Conservation (phyloP, 163 green algal genomes). For the Scenedesmus sp. region DNA sequence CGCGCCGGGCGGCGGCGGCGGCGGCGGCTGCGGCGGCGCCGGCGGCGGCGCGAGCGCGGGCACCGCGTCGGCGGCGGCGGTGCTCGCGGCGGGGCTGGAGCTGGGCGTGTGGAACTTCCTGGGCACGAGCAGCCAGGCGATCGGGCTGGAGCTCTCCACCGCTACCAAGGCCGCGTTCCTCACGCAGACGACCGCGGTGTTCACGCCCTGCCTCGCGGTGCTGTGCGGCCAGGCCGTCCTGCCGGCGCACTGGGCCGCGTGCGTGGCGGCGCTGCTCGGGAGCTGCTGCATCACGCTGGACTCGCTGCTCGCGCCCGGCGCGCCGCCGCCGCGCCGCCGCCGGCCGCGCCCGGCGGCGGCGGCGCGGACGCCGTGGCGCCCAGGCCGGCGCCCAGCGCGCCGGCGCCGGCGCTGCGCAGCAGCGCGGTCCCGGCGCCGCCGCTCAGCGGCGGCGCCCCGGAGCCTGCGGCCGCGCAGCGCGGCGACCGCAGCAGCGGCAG, state of each 20-base stretch:
- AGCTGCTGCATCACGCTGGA: constrained; percentile 51
- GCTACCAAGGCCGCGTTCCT: constrained; percentile 64
- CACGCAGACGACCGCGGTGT: constrained; percentile 57
- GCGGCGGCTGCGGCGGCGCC: neutral
- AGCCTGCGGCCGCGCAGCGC: neutral
- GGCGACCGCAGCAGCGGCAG: constrained; percentile 1
- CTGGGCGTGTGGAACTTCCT: constrained; percentile 62
- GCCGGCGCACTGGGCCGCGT: constrained; percentile 36
- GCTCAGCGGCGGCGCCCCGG: no score
- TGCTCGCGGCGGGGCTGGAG: constrained; percentile 44
- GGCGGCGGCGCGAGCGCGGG: no score
- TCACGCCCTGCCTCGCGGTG: constrained; percentile 57
- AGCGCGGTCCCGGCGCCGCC: no score
- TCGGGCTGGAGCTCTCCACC: constrained; percentile 59
- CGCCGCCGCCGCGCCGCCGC: neutral
- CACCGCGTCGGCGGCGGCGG: constrained; percentile 14
- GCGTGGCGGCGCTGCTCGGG: constrained; percentile 38
- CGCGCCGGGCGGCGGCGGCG: no score
- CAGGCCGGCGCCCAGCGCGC: no score
- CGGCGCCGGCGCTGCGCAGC: no score
- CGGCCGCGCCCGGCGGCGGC: neutral
- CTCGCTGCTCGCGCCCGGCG: constrained; percentile 1
- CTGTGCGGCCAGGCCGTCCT: constrained; percentile 33
- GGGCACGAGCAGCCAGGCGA: constrained; percentile 52
- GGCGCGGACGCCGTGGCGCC: neutral